Evolutionary conservation across 305 asterid species (phyloP).

Genomic region (Fraxinus floribunda): DNA sequence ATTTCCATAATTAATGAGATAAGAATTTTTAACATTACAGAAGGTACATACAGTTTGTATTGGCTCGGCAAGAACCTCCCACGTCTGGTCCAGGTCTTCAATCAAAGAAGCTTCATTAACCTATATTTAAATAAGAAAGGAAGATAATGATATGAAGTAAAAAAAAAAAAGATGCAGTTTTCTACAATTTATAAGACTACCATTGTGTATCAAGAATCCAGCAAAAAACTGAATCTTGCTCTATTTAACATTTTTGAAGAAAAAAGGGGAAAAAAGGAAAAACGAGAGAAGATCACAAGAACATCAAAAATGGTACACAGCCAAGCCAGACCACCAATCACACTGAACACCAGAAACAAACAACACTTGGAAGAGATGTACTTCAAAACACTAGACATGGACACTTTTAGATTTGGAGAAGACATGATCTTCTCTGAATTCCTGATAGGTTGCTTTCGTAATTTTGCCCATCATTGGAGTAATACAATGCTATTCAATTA

Average conservation of each 20-base stretch:
- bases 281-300: background rate
- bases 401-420: background rate
- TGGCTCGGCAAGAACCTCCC: constrained; percentile 60
- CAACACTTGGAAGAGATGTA: background rate
- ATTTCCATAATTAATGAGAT: background rate
- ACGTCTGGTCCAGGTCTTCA: constrained; percentile 40
- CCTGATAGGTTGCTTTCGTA: background rate
- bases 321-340: background rate
- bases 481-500: background rate
- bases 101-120: constrained; percentile 39
- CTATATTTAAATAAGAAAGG: constrained; percentile 13
- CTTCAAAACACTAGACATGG: background rate
- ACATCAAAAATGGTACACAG: background rate
- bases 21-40: background rate
- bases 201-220: background rate
- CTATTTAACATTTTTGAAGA: background rate
- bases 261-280: background rate
- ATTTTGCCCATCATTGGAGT: background rate
- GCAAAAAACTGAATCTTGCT: background rate
- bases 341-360: background rate
- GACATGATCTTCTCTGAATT: background rate
- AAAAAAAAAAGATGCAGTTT: background rate
- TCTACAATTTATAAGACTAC: background rate
- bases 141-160: background rate
- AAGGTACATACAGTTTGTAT: constrained; percentile 47